Evolutionary conservation across 306 rosid species (phyloP).

Genomic region (Quercus engelmannii): DNA sequence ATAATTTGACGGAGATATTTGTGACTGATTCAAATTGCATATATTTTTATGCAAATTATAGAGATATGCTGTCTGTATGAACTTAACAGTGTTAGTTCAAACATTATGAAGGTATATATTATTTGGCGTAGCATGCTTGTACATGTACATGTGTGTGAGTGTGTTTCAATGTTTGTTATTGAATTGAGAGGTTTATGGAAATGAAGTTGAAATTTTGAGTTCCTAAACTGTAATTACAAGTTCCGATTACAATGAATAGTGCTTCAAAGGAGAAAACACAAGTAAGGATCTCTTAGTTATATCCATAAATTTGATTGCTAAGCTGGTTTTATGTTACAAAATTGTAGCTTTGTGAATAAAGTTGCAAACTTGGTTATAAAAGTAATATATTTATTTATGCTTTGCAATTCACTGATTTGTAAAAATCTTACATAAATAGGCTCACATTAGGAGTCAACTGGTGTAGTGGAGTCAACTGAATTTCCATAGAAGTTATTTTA

Average conservation of each 20-base stretch:
- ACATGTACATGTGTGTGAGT: not conserved
- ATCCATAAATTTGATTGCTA: not conserved
- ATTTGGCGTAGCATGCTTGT: constrained; percentile 14
- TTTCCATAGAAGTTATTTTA: too few relatives aligned
- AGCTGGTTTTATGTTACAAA: not conserved
- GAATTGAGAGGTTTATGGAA: not conserved
- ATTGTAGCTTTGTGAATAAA: not conserved
- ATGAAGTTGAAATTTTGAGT: constrained; percentile 1
- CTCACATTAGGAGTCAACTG: constrained; percentile 44
- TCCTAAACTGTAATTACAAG: constrained; percentile 38
- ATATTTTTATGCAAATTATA: too few relatives aligned
- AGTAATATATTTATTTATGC: not conserved
- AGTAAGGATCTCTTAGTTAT: constrained; percentile 27
- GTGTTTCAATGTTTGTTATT: not conserved
- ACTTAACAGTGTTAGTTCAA: too few relatives aligned
- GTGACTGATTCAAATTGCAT: too few relatives aligned
- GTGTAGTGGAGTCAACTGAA: too few relatives aligned
- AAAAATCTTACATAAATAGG: constrained; percentile 35
- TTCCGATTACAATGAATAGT: constrained; percentile 59
- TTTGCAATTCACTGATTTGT: constrained; percentile 17
- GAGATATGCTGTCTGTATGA: too few relatives aligned
- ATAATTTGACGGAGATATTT: too few relatives aligned
- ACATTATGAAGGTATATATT: too few relatives aligned
- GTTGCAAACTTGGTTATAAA: too few relatives aligned
- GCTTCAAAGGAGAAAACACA: constrained; percentile 82